phyloP scores from a whole-genome alignment of 2,329 filamentous ascomycete genomes.

The Penicillium brevicompactum region DNA sequence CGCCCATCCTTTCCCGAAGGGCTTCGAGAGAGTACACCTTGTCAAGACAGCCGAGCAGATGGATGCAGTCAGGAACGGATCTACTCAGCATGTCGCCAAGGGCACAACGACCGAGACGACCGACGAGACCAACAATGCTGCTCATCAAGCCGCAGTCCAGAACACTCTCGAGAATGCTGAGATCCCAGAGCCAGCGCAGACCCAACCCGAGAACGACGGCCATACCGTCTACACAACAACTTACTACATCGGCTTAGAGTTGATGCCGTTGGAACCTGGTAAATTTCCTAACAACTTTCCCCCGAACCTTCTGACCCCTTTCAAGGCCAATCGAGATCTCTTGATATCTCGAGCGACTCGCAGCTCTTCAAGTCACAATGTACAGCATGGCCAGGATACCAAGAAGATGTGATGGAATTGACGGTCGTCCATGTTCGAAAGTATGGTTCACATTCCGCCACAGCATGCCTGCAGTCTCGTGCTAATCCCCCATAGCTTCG shows the following conservation, averaged over 20 bases:
- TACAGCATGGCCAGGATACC: constrained; percentile 72
- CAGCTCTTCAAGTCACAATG: constrained; percentile 85
- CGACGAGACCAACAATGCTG: constrained; percentile 54
- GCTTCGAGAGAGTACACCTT: constrained; percentile 79
- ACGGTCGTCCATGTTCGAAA: constrained; percentile 82
- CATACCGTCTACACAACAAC: constrained; percentile 79
- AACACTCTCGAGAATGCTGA: constrained; percentile 46
- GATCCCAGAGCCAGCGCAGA: constrained; percentile 36
- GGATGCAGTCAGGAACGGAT: constrained; percentile 64
- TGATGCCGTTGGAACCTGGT: constrained; percentile 74
- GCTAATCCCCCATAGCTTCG: constrained; percentile 60
- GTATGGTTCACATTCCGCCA: constrained; percentile 55
- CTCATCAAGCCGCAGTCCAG: constrained; percentile 52
- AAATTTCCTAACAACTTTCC: constrained; percentile 36
- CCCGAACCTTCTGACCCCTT: constrained; percentile 31
- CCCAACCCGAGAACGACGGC: constrained; percentile 38
- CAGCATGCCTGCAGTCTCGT: constrained; percentile 10
- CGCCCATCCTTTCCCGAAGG: constrained; percentile 90
- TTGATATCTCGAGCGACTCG: constrained; percentile 71
- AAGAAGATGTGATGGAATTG: constrained; percentile 74
- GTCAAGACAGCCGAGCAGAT: constrained; percentile 65
- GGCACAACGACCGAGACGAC: constrained; percentile 54
- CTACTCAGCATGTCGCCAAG: constrained; percentile 60
- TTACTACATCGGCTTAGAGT: constrained; percentile 87
- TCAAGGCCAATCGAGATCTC: constrained; percentile 48